A percentile compares a stretch with the other conserved stretches of the same genome.
phyloP scores from a whole-genome alignment of 202 grass and related monocot genomes.

The Elaeis oleifera region DNA sequence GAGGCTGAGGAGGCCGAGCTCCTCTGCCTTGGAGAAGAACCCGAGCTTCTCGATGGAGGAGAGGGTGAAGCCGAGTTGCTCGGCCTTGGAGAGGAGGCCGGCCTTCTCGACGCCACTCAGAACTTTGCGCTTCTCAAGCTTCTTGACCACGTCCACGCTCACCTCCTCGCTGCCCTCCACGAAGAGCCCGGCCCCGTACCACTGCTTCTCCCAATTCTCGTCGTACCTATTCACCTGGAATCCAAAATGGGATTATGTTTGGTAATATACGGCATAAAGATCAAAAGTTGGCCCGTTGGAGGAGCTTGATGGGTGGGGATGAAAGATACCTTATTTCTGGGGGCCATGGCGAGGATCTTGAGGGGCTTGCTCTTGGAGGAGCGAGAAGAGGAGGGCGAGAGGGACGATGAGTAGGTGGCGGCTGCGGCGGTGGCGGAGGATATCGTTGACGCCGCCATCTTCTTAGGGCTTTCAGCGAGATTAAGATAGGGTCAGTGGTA shows the following conservation, averaged over 20 bases:
- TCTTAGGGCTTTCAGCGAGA: no score
- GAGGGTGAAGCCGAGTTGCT: slow-evolving; percentile 73
- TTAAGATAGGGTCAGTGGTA: no score
- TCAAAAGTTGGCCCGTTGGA: not conserved
- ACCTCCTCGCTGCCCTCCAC: slow-evolving; percentile 75
- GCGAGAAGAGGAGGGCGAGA: slow-evolving; percentile 22
- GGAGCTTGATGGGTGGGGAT: not conserved
- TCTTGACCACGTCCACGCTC: slow-evolving; percentile 74
- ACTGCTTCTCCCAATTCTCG: slow-evolving; percentile 80
- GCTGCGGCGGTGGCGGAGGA: slow-evolving; percentile 8
- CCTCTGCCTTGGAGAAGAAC: slow-evolving; percentile 93
- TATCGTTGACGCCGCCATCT: slow-evolving; percentile 26
- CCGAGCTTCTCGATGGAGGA: slow-evolving; percentile 79
- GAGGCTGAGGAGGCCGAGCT: slow-evolving; percentile 91
- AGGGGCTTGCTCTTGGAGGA: slow-evolving; percentile 26
- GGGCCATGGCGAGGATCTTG: slow-evolving; percentile 77
- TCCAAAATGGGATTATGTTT: not conserved
- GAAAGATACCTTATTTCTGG: slow-evolving; percentile 47
- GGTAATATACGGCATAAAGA: not conserved
- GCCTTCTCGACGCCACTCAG: slow-evolving; percentile 84
- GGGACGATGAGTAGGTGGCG: slow-evolving; percentile 18
- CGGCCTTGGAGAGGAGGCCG: slow-evolving; percentile 87
- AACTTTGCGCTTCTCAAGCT: slow-evolving; percentile 84
- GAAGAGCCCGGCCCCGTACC: slow-evolving; percentile 91
- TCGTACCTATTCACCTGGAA: slow-evolving; percentile 80